phyloP scores from a whole-genome alignment of 2,329 filamentous ascomycete genomes.

The Fusarium sp. region DNA sequence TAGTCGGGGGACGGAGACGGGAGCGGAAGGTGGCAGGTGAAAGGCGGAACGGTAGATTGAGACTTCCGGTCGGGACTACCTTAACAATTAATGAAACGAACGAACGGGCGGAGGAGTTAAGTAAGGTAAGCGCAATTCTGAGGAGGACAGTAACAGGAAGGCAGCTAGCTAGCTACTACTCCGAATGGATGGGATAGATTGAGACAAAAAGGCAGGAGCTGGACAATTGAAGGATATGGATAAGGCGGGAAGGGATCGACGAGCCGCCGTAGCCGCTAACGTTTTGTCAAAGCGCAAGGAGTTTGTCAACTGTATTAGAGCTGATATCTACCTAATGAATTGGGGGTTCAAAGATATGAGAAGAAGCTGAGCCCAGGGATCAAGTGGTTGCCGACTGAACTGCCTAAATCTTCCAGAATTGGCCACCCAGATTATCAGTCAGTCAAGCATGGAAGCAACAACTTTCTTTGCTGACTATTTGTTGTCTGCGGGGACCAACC shows the following conservation, averaged over 20 bases:
- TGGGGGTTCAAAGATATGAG: neutral
- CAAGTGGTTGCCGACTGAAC: neutral
- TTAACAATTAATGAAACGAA: slow-evolving; percentile 2
- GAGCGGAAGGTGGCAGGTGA: slow-evolving; percentile 18
- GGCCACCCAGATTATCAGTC: neutral
- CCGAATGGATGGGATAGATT: slow-evolving; percentile 3
- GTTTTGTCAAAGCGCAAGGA: slow-evolving; percentile 2
- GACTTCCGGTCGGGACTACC: slow-evolving; percentile 22
- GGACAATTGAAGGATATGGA: slow-evolving; percentile 1
- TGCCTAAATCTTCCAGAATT: slow-evolving; percentile 3
- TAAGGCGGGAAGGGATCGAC: slow-evolving; percentile 25
- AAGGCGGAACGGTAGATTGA: slow-evolving; percentile 27
- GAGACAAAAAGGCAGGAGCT: slow-evolving; percentile 4
- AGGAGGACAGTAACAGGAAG: neutral
- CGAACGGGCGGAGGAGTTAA: neutral
- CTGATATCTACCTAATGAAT: neutral
- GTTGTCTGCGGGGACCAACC: slow-evolving; percentile 13
- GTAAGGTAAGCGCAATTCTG: neutral
- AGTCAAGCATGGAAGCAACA: slow-evolving; percentile 9
- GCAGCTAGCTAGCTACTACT: neutral
- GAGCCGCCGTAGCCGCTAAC: slow-evolving; percentile 26
- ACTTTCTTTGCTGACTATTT: neutral
- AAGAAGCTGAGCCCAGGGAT: neutral
- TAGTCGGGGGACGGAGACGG: slow-evolving; percentile 28
- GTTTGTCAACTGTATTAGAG: neutral